Conservation (phyloP, 2,329 filamentous ascomycete genomes). For the Xylaria sp. region DNA sequence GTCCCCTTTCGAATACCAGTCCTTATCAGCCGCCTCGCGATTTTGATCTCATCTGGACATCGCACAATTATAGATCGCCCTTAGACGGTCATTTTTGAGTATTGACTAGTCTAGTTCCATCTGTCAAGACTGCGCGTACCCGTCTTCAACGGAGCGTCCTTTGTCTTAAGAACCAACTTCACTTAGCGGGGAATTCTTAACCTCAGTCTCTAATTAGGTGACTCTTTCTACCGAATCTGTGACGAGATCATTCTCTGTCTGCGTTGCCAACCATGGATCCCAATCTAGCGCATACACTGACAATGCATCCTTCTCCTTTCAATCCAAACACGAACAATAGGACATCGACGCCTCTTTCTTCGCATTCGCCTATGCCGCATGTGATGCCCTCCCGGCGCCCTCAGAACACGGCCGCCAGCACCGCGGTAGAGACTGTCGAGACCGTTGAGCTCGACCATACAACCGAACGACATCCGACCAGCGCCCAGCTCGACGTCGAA, state of each 20-base stretch:
- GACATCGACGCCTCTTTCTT: constrained; percentile 36
- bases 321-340: constrained; percentile 33
- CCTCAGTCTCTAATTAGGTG: neutral
- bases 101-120: neutral
- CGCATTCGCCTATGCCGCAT: constrained; percentile 41
- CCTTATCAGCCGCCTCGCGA: neutral
- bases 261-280: constrained; percentile 52
- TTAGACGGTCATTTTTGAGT: neutral
- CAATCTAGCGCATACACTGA: constrained; percentile 54
- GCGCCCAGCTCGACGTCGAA: constrained; percentile 58
- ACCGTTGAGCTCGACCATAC: constrained; percentile 49
- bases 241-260: neutral
- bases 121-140: neutral
- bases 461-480: constrained; percentile 55
- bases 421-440: constrained; percentile 55
- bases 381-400: constrained; percentile 20
- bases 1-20: neutral
- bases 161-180: neutral
- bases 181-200: constrained; percentile 9
- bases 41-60: neutral
- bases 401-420: constrained; percentile 54
- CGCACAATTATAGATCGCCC: neutral
- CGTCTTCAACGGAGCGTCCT: neutral
- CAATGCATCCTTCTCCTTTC: constrained; percentile 58
- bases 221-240: too few species aligned